Conservation (phyloP, 1,284 basidiomycete species). For the Ceratobasidium sp. region DNA sequence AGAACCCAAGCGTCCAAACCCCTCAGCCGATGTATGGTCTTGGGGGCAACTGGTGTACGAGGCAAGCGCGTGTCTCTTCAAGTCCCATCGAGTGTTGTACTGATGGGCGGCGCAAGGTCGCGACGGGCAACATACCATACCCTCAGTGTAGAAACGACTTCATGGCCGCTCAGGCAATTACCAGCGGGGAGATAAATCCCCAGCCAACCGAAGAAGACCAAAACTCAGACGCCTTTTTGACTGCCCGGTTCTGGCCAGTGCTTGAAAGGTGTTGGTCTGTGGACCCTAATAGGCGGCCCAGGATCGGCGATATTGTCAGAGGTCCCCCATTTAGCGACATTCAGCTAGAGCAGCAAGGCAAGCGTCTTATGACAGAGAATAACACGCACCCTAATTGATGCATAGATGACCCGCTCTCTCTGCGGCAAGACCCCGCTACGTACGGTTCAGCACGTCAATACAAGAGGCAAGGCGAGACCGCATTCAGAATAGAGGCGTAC, state of each 20-base stretch:
- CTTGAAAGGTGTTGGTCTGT: neutral
- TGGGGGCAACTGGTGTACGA: slow-evolving; percentile 17
- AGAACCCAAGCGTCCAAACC: neutral
- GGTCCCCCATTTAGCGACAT: neutral
- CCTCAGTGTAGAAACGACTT: neutral
- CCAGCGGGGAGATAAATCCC: neutral
- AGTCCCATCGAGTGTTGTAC: neutral
- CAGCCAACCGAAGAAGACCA: neutral
- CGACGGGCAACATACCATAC: slow-evolving; percentile 6
- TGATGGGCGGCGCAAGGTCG: neutral
- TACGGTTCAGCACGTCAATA: neutral
- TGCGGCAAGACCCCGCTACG: neutral
- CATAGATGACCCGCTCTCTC: neutral
- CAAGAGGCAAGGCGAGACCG: neutral
- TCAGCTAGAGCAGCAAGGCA: neutral
- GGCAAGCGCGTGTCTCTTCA: neutral
- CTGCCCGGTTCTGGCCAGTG: neutral
- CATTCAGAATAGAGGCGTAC: neutral
- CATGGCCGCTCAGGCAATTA: neutral
- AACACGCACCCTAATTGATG: neutral
- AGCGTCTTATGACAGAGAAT: neutral
- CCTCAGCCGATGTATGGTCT: slow-evolving; percentile 1
- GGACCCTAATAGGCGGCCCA: neutral
- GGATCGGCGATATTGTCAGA: neutral
- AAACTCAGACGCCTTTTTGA: neutral